These are phyloP conservation scores for Euphorbia pulcherrima DNA, from an alignment of 345 rosid species.

Conservation along the genomic window DNA sequence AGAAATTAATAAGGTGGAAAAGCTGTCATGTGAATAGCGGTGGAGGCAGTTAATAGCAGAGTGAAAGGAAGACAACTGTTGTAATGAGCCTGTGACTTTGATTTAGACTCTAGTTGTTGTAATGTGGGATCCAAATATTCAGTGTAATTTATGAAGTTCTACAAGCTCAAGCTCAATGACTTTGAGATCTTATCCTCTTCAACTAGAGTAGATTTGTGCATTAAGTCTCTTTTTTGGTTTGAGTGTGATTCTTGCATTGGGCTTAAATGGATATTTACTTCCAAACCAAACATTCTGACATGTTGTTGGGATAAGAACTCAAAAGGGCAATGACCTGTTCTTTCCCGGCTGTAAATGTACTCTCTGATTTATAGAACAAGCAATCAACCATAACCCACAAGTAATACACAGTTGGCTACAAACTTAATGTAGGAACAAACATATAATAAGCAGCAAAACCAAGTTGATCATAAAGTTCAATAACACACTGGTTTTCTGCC, in stretches of 20 bases:
- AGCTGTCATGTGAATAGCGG: not conserved
- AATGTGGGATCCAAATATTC: too few species aligned
- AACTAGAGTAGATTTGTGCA: not conserved
- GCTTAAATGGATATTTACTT: not conserved
- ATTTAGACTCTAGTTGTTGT: not conserved
- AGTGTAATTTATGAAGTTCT: too few species aligned
- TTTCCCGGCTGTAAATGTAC: not conserved
- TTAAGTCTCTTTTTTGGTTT: not conserved
- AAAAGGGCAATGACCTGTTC: not conserved
- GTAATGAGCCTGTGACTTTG: not conserved
- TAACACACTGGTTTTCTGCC: constrained; percentile 23
- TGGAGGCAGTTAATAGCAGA: not conserved
- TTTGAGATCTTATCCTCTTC: not conserved
- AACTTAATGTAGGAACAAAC: constrained; percentile 14
- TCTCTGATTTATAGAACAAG: too few species aligned
- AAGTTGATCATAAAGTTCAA: constrained; percentile 16
- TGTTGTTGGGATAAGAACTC: not conserved
- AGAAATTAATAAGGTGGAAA: constrained; percentile 1
- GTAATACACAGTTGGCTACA: constrained; percentile 3
- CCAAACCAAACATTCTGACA: not conserved
- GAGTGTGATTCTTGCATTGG: not conserved
- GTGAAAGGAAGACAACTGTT: not conserved
- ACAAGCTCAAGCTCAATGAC: too few species aligned
- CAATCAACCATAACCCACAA: not conserved
- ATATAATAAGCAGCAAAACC: constrained; percentile 16